Evolutionary conservation across 352 stramenopile species (phyloP), one percentile per base, ranked within the genome.

Genomic region (Peronospora destructor): DNA sequence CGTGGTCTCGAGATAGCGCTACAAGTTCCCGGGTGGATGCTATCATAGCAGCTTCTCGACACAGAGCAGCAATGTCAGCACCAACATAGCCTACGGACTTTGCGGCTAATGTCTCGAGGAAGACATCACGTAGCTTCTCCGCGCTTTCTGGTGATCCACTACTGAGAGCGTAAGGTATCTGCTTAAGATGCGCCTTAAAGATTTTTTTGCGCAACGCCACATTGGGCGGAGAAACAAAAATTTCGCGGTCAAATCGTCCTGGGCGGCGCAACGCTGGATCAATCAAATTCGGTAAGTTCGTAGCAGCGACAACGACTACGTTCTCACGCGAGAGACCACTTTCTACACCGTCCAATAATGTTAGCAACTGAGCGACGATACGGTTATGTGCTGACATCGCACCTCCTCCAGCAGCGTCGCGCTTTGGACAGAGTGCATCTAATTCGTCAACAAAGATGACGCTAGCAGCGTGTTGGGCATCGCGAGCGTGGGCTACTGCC

Each of bases 391-490:
- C 64, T 23, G 62, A 65, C 12, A 62, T 67, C 12, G 50, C 35
- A 1, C 53, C 48, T 21, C 66, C 76, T 35, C 55, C 55, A 11
- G 56, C 53, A 49, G 79, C 59, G 33, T 94, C 84, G 48, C 94
- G 85, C 50, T 95, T 95, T 4, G 92, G 93, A 32, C 93, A 97
- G 28, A 98, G 86, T 11, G 78, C 92, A 68, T 98, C 95, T 3
- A 98, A 56, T 38, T 98, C 93, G 55, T 98, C 95, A 56, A 98
- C 96, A 55, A 98, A 97, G 40, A 98, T 87, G 47, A 88, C 76
- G 11, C 60, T 71, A 0, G 72, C 70, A 14, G 69, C 72, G 21
- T 66, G 46, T 9, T 37, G 60, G 6, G 48, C 63, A 33, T 54
- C 55, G 6, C 56, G 56, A 19, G 56, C 51, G 45, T 82, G 66